Base-by-base conservation (phyloP, 305 asterid species). In the Fraxinus sp. region DNA sequence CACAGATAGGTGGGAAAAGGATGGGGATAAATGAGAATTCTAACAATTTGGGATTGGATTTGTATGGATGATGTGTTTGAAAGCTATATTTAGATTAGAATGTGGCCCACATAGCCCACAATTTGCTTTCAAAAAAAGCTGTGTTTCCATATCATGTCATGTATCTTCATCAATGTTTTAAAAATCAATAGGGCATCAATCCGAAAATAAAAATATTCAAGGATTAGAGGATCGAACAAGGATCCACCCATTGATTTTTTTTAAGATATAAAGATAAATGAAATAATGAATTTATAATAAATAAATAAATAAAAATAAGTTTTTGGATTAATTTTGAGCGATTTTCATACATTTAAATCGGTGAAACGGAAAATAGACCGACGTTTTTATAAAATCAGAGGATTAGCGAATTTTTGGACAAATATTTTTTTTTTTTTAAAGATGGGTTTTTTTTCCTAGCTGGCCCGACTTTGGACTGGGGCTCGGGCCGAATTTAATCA, bases 41-140 rank as follows among this genome's bases (percentile, higher is more conserved):
- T 68, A 22, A 59, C 80, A 83, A 87, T 85, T 84, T 87, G 87
- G 24, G 43, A 30, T 82, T 83, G 13, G 30, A 64, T 85, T 80
- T 80, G 88, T 81, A 83, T 18, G 79, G 77, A 66, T 66, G 74
- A 75, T 83, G 81, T 76, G 84, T 66, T 49, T 80, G 77, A 37
- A 59, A 79, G 30, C 81, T 73, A 76, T 52, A 68, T 4, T 82
- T 79, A 57, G 52, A 18, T 79, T 77, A 4, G 68, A 35, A 74
- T 26, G 64, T 77, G 81, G 83, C 84, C 87, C 82, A 66, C 72
- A 46, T 14, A 35, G 81, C 83, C 82, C 49, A 85, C 83, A 20
- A 75, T 80, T 59, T 18, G 70, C 2, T 80, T 80, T 86, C 13
- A 49, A 75, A 71, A 2, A 72, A 72, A 10, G n/a, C 22, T 59